Base-by-base conservation (phyloP, 768 basidiomycete genomes). In the Leccinum disarticulatum region DNA sequence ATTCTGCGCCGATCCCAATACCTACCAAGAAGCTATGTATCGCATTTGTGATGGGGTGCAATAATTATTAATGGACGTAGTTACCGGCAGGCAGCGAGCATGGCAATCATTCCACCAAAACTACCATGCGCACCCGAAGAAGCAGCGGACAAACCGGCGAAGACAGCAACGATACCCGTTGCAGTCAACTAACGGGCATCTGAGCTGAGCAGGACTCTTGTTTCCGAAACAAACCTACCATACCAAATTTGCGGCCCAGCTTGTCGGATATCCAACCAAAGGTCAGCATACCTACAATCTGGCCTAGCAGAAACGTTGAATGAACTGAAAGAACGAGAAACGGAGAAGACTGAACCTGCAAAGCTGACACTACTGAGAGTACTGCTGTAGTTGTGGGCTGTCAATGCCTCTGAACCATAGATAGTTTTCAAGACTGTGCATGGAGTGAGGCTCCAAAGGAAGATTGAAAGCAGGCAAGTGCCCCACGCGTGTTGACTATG, bases 181-280 rank as follows among this genome's bases (percentile, higher is more conserved):
- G 93, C 93, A 27, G 83, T 66, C 86, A 93, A 90, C 91, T 91
- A 58, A 35, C 56, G 9, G 61, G 11, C 28, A 49, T 47, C 60
- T 63, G 62, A 70, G 63, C 53, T 66, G 56, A 52, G 52, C 35
- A 38, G 33, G 17, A 22, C 11, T 2, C 13, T n/a, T 15, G 6
- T 7, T 56, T 43, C 27, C 25, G 48, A 52, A 9, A 25, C n/a
- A 5, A 4, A 10, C 79, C 54, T 59, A 88, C 87, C 93, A 95
- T 95, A 64, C 93, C 93, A 65, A 87, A 88, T 68, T 95, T 95
- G 52, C 88, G 82, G 13, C 94, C 93, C 62, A 94, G 66, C 72
- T 91, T 92, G 72, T 95, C 94, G 17, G 90, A 90, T 61, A 94
- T 77, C 70, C 85, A 92, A 74, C 91, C 90, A 66, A 94, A 93